Base-by-base conservation (phyloP, 2,329 filamentous ascomycete genomes). In the Colletotrichum truncatum region DNA sequence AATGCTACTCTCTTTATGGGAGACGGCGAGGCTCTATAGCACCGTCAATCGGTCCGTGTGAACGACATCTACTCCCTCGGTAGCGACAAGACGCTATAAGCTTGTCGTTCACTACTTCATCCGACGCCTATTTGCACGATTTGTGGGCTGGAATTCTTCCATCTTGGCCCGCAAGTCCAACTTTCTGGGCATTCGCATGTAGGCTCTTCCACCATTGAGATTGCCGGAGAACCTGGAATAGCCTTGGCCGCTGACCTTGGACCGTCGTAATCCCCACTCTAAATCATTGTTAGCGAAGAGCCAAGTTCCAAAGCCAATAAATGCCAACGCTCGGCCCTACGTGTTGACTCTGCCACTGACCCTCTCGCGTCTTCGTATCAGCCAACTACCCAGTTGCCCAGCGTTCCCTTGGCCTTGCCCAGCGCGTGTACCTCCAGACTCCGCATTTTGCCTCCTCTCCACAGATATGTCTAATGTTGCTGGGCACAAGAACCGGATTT, bases 251-350 rank as follows among this genome's bases (percentile, higher is more conserved):
- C 57, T 54, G 5, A 36, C 39, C 26, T 34, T 46, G 12, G 2
- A n/a, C 32, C 21, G n/a, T 18, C 21, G 28, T 21, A 36, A 21
- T 14, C 48, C 49, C 57, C 39, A 28, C 38, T 26, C 8, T 14
- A 7, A 25, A 9, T 36, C 2, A 28, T 23, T 38, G 38, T 21
- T 21, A 12, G 18, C 11, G 28, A 18, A 18, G 14, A 48, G 61
- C 61, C 54, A 59, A 64, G 61, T 43, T 53, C 54, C 23, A 59
- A 38, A 52, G 54, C 46, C 61, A 59, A 64, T 59, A 58, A 45
- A 59, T 59, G 53, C 60, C 54, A 64, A 64, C 55, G 61, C 61
- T 64, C 48, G 61, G 55, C 54, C 48, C 26, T 36, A 26, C 57
- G 26, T 12, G 21, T 60, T 38, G 21, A 54, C 38, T 53, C 18